These are phyloP conservation scores for Capsicum pubescens DNA, from an alignment of 257 asterid genomes.

Conservation along the genomic window DNA sequence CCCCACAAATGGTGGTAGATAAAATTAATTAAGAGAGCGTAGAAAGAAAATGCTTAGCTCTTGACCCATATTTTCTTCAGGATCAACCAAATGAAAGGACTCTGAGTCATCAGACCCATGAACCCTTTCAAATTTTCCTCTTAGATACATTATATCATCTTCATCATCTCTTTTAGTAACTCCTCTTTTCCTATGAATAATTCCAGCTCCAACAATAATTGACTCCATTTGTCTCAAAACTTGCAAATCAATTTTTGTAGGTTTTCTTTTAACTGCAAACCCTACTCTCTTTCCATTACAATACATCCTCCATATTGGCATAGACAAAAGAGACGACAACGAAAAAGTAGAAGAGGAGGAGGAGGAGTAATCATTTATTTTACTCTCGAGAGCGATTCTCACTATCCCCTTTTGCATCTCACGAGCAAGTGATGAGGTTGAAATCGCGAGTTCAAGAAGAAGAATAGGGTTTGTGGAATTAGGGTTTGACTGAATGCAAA, in stretches of 20 bases:
- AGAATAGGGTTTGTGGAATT: slow-evolving; percentile 48
- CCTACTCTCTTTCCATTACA: slow-evolving; percentile 63
- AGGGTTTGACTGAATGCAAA: slow-evolving; percentile 63
- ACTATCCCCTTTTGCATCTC: slow-evolving; percentile 64
- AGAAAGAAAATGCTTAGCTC: slow-evolving; percentile 63
- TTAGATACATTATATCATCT: slow-evolving; percentile 55
- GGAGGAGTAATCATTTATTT: not conserved
- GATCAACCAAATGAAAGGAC: slow-evolving; percentile 68
- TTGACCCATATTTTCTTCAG: slow-evolving; percentile 56
- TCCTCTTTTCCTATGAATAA: slow-evolving; percentile 33
- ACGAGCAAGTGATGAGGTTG: slow-evolving; percentile 56
- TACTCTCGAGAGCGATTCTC: slow-evolving; percentile 53
- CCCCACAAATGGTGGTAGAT: not conserved
- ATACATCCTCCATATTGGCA: slow-evolving; percentile 62
- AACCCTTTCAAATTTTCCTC: slow-evolving; percentile 58
- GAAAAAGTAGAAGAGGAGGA: not conserved
- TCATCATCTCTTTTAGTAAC: not conserved
- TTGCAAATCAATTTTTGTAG: slow-evolving; percentile 43
- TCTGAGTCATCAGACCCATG: slow-evolving; percentile 55
- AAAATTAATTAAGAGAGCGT: slow-evolving; percentile 34
- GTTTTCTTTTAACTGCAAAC: slow-evolving; percentile 48
- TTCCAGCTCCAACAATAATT: slow-evolving; percentile 59
- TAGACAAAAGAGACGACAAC: slow-evolving; percentile 38
- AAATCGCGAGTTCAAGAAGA: slow-evolving; percentile 60
- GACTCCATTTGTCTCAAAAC: slow-evolving; percentile 46